phyloP scores from a whole-genome alignment of 108 stramenopile genomes.

The Skeletonema grethae region DNA sequence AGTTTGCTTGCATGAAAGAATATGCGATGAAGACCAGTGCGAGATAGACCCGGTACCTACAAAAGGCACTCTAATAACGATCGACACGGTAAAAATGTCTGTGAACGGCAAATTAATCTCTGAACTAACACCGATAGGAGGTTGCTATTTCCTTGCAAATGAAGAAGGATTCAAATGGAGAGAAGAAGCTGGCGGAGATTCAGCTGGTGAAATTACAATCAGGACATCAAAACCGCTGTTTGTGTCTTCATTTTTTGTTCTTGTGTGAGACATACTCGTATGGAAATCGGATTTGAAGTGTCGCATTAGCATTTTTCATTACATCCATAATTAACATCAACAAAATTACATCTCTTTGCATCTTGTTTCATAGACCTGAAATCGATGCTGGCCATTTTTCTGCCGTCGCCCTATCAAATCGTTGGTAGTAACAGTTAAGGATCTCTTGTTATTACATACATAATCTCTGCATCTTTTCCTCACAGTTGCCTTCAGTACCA shows the following conservation, averaged over 20 bases:
- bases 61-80: slow-evolving; percentile 1
- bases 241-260: slow-evolving; percentile 1
- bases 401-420: too few relatives aligned
- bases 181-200: not conserved
- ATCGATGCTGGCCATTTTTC: too few relatives aligned
- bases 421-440: too few relatives aligned
- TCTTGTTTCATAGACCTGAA: too few relatives aligned
- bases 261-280: not conserved
- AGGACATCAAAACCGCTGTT: not conserved
- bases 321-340: too few relatives aligned
- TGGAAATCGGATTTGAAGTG: too few relatives aligned
- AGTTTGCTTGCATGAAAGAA: slow-evolving; percentile 17
- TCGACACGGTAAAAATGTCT: slow-evolving; percentile 10
- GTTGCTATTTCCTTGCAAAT: slow-evolving; percentile 23
- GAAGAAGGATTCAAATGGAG: slow-evolving; percentile 18
- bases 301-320: too few relatives aligned
- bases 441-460: too few relatives aligned
- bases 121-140: slow-evolving; percentile 22
- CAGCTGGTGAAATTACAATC: slow-evolving; percentile 5
- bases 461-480: too few relatives aligned
- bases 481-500: too few relatives aligned
- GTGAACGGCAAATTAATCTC: slow-evolving; percentile 26
- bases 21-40: slow-evolving; percentile 15
- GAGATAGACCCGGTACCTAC: not conserved
- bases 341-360: too few relatives aligned